Evolutionary conservation across 345 rosid genomes (phyloP).

Genomic region (Clausena lansium): DNA sequence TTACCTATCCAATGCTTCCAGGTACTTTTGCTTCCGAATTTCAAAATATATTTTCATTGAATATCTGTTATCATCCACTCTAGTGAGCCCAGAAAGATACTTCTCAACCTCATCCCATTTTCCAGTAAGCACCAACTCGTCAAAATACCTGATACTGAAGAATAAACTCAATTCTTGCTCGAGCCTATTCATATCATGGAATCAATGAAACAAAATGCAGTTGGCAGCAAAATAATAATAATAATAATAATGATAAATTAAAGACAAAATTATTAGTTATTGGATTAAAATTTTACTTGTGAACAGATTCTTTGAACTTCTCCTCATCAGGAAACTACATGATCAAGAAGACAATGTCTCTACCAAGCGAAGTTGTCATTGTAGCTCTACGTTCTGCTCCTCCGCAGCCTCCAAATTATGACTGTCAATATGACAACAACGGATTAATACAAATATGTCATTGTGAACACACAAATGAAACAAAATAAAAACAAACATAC

Average conservation of each 20-base stretch:
- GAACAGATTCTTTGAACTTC: constrained; percentile 35
- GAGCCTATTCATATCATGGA: constrained; percentile 23
- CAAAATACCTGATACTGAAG: constrained; percentile 39
- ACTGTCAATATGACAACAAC: constrained; percentile 2
- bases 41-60: constrained; percentile 39
- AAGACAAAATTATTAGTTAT: not conserved
- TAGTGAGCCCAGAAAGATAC: constrained; percentile 30
- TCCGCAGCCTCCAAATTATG: not conserved
- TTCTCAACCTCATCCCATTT: constrained; percentile 35
- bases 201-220: not conserved
- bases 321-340: constrained; percentile 47
- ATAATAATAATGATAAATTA: too few relatives aligned
- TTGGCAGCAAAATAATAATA: not conserved
- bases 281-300: constrained; percentile 23
- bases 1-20: constrained; percentile 39
- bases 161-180: constrained; percentile 32
- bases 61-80: constrained; percentile 26
- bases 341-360: constrained; percentile 42
- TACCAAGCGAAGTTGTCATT: constrained; percentile 33
- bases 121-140: constrained; percentile 29
- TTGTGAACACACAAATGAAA: not conserved
- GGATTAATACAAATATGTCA: not conserved
- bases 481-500: not conserved
- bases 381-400: constrained; percentile 13
- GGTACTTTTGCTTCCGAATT: constrained; percentile 36